These are phyloP conservation scores for Stephania yunnanensis DNA, from an alignment of 164 flowering plant species.

Conservation along the genomic window DNA sequence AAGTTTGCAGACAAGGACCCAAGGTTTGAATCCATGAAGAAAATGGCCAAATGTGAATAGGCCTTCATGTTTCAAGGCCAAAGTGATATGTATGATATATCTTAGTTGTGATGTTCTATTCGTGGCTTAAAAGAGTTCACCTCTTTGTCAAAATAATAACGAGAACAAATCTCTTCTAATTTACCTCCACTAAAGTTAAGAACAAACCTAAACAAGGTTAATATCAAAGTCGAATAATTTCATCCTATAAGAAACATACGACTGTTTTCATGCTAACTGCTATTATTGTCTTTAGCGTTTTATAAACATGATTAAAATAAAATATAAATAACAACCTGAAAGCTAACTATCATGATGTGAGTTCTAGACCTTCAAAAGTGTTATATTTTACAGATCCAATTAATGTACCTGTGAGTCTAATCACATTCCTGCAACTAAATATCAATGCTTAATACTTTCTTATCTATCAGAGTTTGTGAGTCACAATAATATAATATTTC, in stretches of 20 bases:
- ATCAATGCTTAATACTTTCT: too few relatives aligned
- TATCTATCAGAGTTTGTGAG: too few relatives aligned
- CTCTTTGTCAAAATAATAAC: neutral
- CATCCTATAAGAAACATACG: neutral
- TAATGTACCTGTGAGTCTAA: too few relatives aligned
- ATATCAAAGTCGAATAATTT: neutral
- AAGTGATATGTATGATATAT: neutral
- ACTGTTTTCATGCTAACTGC: too few relatives aligned
- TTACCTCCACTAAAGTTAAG: neutral
- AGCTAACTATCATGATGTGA: too few relatives aligned
- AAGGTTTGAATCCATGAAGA: conserved; percentile 62
- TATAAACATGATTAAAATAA: too few relatives aligned
- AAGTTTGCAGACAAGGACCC: conserved; percentile 57
- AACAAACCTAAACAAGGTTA: neutral
- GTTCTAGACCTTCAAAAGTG: too few relatives aligned
- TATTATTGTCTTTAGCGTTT: too few relatives aligned
- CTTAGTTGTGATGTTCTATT: neutral
- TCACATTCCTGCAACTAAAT: too few relatives aligned
- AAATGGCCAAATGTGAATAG: conserved; percentile 28
- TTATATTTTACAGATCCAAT: too few relatives aligned
- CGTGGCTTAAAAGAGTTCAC: neutral
- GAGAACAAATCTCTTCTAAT: neutral
- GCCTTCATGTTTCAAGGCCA: conserved; percentile 11
- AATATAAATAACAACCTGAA: too few relatives aligned
- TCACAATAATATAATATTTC: too few relatives aligned